These are phyloP conservation scores for Mucor saturninus DNA, from an alignment of 371 early-diverging fungal genomes.

Conservation along the genomic window DNA sequence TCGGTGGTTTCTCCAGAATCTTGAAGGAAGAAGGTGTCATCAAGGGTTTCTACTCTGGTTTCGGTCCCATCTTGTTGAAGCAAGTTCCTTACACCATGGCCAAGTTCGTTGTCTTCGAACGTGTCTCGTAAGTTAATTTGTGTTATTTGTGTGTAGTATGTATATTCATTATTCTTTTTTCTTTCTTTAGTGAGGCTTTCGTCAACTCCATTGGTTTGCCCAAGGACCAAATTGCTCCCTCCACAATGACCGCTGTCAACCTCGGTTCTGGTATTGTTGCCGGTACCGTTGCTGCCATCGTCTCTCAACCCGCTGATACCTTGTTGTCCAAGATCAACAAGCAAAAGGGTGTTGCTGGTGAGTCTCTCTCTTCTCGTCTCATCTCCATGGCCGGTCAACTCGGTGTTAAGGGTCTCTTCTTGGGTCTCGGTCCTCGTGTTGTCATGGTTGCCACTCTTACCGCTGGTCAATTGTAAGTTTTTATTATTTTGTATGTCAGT, in stretches of 20 bases:
- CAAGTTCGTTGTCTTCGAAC: conserved; percentile 65
- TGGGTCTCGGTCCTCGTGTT: conserved; percentile 77
- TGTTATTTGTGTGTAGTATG: not conserved
- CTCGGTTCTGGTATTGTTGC: conserved; percentile 61
- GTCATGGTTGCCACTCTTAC: conserved; percentile 83
- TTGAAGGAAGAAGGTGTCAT: conserved; percentile 72
- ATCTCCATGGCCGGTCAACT: conserved; percentile 63
- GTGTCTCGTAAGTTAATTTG: conserved; percentile 52
- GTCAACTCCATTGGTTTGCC: conserved; percentile 50
- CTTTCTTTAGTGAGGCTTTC: conserved; percentile 50
- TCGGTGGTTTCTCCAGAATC: conserved; percentile 64
- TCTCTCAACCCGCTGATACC: conserved; percentile 67
- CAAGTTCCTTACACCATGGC: conserved; percentile 76
- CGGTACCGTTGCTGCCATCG: conserved; percentile 64
- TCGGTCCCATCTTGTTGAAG: conserved; percentile 78
- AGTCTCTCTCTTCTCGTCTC: conserved; percentile 62
- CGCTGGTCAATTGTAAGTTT: conserved; percentile 66
- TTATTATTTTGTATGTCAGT: not conserved
- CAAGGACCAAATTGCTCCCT: conserved; percentile 58
- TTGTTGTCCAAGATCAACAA: conserved; percentile 72
- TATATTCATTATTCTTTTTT: not conserved
- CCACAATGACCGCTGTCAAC: conserved; percentile 53
- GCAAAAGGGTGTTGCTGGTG: conserved; percentile 66
- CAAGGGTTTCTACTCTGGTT: conserved; percentile 79
- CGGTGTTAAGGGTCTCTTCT: conserved; percentile 68